Conservation (phyloP, 2,329 filamentous ascomycete genomes). For the Claviceps citrina region DNA sequence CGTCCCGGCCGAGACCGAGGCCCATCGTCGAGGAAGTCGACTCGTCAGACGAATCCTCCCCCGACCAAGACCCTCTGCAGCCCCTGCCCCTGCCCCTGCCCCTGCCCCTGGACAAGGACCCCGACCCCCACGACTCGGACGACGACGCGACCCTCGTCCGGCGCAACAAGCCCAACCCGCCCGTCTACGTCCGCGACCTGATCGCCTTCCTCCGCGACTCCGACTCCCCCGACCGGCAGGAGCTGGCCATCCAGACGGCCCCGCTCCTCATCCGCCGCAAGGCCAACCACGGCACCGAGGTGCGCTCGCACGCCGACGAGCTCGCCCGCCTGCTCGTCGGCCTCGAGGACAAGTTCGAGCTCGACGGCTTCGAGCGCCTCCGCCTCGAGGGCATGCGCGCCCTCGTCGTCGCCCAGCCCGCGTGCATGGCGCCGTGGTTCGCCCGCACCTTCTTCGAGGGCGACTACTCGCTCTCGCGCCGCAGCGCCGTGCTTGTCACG, state of each 20-base stretch:
- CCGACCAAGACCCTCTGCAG: conserved; percentile 33
- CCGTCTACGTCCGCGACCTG: conserved; percentile 82
- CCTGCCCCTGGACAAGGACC: conserved; percentile 71
- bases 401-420: conserved; percentile 59
- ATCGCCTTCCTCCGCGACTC: conserved; percentile 63
- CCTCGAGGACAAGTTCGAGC: conserved; percentile 71
- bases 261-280: conserved; percentile 75
- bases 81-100: no score
- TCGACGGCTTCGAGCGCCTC: conserved; percentile 61
- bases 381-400: conserved; percentile 71
- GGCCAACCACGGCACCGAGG: conserved; percentile 72
- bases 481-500: conserved; percentile 65
- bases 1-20: conserved; percentile 19
- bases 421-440: conserved; percentile 70
- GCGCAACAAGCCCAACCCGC: conserved; percentile 65
- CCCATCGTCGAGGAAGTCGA: conserved; percentile 52
- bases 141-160: conserved; percentile 81
- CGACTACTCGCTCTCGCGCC: conserved; percentile 76
- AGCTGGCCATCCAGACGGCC: conserved; percentile 62
- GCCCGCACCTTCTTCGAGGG: conserved; percentile 76
- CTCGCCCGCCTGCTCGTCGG: conserved; percentile 63
- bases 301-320: conserved; percentile 69
- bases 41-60: conserved; percentile 43
- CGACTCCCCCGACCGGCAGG: conserved; percentile 73
- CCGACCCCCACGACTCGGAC: conserved; percentile 79